phyloP scores from a whole-genome alignment of 2,329 filamentous ascomycete genomes.

The Arthroderma sp. region DNA sequence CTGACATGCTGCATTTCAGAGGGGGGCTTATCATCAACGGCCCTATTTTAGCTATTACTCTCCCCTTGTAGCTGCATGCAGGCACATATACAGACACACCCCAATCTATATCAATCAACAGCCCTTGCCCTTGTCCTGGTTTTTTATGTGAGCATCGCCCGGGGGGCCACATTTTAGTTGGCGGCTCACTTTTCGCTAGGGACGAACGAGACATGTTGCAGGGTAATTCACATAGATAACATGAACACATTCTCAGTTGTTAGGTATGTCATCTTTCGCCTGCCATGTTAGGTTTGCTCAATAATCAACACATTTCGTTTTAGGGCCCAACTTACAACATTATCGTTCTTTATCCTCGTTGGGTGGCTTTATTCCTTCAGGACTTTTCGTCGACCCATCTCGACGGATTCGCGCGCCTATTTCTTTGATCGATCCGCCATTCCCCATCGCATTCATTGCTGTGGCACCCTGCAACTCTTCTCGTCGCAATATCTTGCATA shows the following conservation, averaged over 20 bases:
- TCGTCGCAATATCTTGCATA: not conserved
- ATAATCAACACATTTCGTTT: not conserved
- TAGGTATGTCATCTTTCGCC: not conserved
- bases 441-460: not conserved
- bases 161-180: not conserved
- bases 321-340: not conserved
- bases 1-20: not conserved
- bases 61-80: not conserved
- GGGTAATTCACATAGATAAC: not conserved
- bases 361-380: not conserved
- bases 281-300: not conserved
- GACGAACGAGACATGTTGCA: not conserved
- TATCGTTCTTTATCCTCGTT: not conserved
- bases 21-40: not conserved
- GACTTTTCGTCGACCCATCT: not conserved
- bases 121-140: not conserved
- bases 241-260: not conserved
- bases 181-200: not conserved
- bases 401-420: conserved; percentile 1
- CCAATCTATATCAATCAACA: not conserved
- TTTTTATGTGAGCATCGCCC: not conserved
- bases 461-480: not conserved
- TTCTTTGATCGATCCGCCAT: conserved; percentile 1
- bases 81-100: not conserved
- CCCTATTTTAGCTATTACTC: not conserved